Base-by-base conservation (phyloP, 768 basidiomycete genomes). In the Boletus rubescentipes region DNA sequence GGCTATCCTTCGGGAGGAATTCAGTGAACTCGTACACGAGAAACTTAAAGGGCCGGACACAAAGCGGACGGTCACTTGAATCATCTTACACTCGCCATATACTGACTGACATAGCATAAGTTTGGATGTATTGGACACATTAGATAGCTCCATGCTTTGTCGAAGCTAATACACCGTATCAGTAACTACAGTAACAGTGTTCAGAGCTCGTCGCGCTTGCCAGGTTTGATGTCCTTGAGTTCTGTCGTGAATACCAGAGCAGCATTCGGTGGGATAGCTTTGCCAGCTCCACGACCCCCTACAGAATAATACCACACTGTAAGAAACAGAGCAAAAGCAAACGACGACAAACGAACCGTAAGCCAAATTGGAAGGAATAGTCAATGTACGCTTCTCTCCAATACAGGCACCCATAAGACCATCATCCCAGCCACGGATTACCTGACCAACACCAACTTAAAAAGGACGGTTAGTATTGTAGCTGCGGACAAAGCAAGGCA, bases 161-260 rank as follows among this genome's bases (percentile, higher is more conserved):
- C 7, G 8, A n/a, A 31, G 35, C 32, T 41, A 44, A 39, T 26
- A 31, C 34, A 49, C 37, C 16, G 20, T 41, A 50, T 14, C 15
- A 39, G 20, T 12, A 30, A 23, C 18, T 35, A 42, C 6, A 14
- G 31, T 32, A 11, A 36, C 9, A 23, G 2, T 40, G 1, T 34
- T 67, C 74, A 89, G 49, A 89, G 73, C 67, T 89, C 87, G 44
- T 85, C 75, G 51, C 72, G 79, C 46, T 64, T 64, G 26, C 58
- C 58, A 44, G 73, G 72, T 49, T 86, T 77, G 62, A 95, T 70
- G 40, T 75, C 77, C n/a, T 87, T 73, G 26, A 96, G 79, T 67
- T 96, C 93, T 11, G 91, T 89, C 9, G 91, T 89, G 72, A 97
- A 96, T 18, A 93, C 84, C 26, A 96, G 77, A 8, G 86, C 85